phyloP scores from a whole-genome alignment of 768 basidiomycete species.

The Kwoniella shandongensis region DNA sequence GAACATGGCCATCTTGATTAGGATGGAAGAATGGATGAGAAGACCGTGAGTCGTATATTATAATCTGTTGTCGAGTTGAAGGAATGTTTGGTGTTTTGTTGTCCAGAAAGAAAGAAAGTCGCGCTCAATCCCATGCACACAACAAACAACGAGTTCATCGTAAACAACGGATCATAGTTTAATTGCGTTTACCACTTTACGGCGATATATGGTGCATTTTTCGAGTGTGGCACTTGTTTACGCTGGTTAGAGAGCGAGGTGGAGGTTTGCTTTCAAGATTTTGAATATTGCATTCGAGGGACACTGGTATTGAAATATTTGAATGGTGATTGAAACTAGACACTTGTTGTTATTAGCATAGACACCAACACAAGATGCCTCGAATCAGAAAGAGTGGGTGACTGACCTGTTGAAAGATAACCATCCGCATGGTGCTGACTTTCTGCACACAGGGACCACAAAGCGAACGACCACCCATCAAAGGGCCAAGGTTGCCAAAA shows the following conservation, averaged over 20 bases:
- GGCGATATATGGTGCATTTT: neutral
- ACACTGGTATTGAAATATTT: neutral
- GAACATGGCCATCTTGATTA: slow-evolving; percentile 16
- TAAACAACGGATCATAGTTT: slow-evolving; percentile 21
- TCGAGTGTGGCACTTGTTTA: slow-evolving; percentile 2
- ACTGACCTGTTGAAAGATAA: neutral
- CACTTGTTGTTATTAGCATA: neutral
- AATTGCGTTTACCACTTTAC: slow-evolving; percentile 3
- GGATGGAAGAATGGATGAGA: neutral
- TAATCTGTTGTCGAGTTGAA: neutral
- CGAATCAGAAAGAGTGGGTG: slow-evolving; percentile 52
- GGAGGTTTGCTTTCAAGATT: slow-evolving; percentile 24
- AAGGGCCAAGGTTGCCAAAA: slow-evolving; percentile 70
- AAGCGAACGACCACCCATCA: slow-evolving; percentile 73
- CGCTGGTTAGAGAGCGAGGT: neutral
- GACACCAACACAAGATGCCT: slow-evolving; percentile 36
- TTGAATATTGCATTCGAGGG: neutral
- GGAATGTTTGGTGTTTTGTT: slow-evolving; percentile 17
- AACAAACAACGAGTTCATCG: slow-evolving; percentile 6
- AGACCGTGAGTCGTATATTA: neutral
- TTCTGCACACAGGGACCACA: slow-evolving; percentile 66
- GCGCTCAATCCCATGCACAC: slow-evolving; percentile 16
- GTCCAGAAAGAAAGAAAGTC: slow-evolving; percentile 17
- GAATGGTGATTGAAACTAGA: neutral
- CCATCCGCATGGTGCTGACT: neutral